These are phyloP conservation scores for Tolypocladium tundrense DNA, from an alignment of 2,329 filamentous ascomycete genomes.

Conservation along the genomic window DNA sequence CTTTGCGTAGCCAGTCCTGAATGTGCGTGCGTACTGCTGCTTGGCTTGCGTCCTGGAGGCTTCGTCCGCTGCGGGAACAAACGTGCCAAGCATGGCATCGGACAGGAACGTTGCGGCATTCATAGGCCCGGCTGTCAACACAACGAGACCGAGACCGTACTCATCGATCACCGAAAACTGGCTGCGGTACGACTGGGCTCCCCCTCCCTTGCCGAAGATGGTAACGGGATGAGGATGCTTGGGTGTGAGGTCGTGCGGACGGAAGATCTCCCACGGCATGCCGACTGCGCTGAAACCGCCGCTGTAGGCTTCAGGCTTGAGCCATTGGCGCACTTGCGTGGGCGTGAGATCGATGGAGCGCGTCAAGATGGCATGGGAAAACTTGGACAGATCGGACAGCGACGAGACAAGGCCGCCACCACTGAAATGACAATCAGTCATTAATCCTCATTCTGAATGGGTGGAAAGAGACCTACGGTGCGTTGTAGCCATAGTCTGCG, in stretches of 20 bases:
- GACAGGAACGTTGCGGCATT: conserved; percentile 14
- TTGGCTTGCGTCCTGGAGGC: conserved; percentile 15
- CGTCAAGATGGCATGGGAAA: conserved; percentile 18
- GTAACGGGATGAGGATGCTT: conserved; percentile 19
- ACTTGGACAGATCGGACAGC: conserved; percentile 18
- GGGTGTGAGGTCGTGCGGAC: conserved; percentile 13
- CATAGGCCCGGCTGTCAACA: conserved; percentile 21
- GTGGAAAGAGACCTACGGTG: conserved; percentile 15
- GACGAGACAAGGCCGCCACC: conserved; percentile 25
- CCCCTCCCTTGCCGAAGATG: conserved; percentile 23
- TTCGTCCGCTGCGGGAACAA: conserved; percentile 18
- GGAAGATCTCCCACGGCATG: conserved; percentile 27
- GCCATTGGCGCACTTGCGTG: conserved; percentile 18
- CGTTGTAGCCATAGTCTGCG: conserved; percentile 19
- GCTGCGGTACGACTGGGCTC: conserved; percentile 21
- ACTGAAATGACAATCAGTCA: conserved; percentile 5
- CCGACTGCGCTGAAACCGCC: conserved; percentile 21
- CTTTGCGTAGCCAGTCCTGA: not conserved
- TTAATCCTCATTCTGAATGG: not conserved
- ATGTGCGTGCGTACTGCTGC: conserved; percentile 9
- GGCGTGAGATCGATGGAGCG: conserved; percentile 13
- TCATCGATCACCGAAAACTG: conserved; percentile 24
- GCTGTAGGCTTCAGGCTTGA: conserved; percentile 21
- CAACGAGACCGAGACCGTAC: conserved; percentile 19
- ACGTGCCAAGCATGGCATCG: conserved; percentile 15